These are phyloP conservation scores for Fomitopsis schrenkii DNA, from an alignment of 1,284 basidiomycete genomes.

Conservation along the genomic window DNA sequence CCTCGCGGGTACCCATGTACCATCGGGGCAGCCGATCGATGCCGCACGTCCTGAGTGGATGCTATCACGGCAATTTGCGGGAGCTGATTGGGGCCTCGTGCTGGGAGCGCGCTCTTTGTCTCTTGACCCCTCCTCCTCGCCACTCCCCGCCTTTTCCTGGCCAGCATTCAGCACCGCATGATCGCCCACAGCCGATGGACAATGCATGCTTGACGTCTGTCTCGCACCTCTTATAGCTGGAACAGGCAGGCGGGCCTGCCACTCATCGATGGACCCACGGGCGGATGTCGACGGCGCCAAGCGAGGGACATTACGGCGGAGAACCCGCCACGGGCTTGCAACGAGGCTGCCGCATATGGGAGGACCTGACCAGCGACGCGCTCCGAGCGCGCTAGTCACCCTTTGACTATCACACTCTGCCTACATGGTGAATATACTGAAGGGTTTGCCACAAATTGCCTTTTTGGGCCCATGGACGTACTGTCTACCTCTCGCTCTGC, in stretches of 20 bases:
- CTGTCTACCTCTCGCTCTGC: neutral
- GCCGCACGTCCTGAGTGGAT: neutral
- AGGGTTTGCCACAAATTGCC: neutral
- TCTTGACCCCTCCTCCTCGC: neutral
- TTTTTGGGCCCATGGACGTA: neutral
- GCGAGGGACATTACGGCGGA: neutral
- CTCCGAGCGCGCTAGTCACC: neutral
- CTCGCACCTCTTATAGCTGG: neutral
- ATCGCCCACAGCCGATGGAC: neutral
- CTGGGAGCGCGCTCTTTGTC: neutral
- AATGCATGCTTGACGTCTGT: neutral
- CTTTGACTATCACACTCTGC: neutral
- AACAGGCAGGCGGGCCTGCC: neutral
- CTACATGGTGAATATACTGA: neutral
- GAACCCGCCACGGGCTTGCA: neutral
- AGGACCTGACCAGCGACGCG: neutral
- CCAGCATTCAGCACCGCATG: neutral
- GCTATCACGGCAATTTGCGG: neutral
- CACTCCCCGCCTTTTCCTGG: neutral
- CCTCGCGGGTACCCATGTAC: no score
- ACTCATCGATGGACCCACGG: conserved; percentile 1
- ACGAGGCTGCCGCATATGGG: neutral
- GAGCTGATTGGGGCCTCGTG: neutral
- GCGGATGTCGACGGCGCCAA: neutral
- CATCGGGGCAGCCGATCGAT: neutral